These are phyloP conservation scores for Malus orientalis DNA, from an alignment of 306 rosid species.

Conservation along the genomic window DNA sequence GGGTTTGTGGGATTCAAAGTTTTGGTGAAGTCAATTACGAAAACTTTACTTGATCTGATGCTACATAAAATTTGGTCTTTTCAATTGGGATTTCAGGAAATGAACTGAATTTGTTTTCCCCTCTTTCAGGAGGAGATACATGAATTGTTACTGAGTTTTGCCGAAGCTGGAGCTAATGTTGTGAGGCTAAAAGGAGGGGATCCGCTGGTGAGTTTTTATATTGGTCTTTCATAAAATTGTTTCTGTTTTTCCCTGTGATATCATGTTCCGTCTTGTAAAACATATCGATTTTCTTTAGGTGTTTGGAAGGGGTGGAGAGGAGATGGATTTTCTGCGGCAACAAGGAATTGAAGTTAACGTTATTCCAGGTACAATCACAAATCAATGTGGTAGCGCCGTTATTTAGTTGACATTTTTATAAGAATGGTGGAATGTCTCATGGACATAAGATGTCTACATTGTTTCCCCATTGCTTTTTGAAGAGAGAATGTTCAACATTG, in stretches of 20 bases:
- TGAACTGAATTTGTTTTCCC: background rate
- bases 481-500: background rate
- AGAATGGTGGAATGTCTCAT: background rate
- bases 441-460: no score
- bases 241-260: background rate
- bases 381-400: background rate
- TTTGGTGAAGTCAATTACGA: background rate
- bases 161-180: slow-evolving; percentile 93
- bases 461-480: background rate
- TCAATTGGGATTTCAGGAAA: background rate
- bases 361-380: slow-evolving; percentile 65
- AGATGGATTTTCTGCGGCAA: slow-evolving; percentile 93
- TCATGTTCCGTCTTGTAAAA: background rate
- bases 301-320: slow-evolving; percentile 98
- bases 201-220: slow-evolving; percentile 63
- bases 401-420: slow-evolving; percentile 8
- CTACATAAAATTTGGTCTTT: background rate
- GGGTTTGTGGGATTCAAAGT: background rate
- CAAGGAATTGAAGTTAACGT: slow-evolving; percentile 88
- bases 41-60: background rate
- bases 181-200: slow-evolving; percentile 98
- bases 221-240: background rate
- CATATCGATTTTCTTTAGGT: slow-evolving; percentile 39
- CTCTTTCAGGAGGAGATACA: slow-evolving; percentile 85
- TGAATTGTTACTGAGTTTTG: slow-evolving; percentile 86